Evolutionary conservation across 2,329 filamentous ascomycete genomes (phyloP), one percentile per base, ranked within the genome.

Genomic region (Arthrobotrys pseudoclavata): DNA sequence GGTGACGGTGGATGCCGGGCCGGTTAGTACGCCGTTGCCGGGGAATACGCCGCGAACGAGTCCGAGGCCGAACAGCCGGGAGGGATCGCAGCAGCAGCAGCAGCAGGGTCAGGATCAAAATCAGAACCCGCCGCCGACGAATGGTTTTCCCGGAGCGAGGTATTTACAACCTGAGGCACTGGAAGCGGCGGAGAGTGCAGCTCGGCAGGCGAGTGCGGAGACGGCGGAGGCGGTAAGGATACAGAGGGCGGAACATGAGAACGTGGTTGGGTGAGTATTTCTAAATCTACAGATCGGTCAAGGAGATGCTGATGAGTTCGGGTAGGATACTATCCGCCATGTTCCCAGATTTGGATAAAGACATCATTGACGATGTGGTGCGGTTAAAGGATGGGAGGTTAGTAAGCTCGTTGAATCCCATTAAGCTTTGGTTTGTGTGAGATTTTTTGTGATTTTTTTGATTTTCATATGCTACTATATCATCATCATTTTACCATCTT

Each of bases 321-420:
- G n/a, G 34, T 55, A 79, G 76, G 84, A 98, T 96, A 40, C 85
- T 99, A 71, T 91, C 93, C 57, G 92, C 93, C 81, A 99, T 99
- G 96, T 99, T 99, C 83, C 96, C 96, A 0, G 94, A 96, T 82
- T 86, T 99, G 62, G 96, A 99, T 83, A 89, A 90, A 82, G 96
- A 99, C 60, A 88, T 99, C 42, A 98, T 99, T 82, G 94, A 94
- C 82, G 96, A 99, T 85, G 96, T 99, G 47, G 96, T 99, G 26
- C 90, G 95, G 83, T 90, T 96, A 85, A 97, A 99, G 85, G 91
- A 97, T 84, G 96, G 96, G 83, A 89, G 93, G 93, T 95, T 84
- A 85, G 92, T 88, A 48, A 57, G 29, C 60, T 66, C 50, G 57
- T 18, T 60, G 18, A 55, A 48, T 69, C 42, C 68, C 15, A 31